These are phyloP conservation scores for Teratosphaeria pseudoeucalypti DNA, from an alignment of 2,329 filamentous ascomycete species.

Conservation along the genomic window DNA sequence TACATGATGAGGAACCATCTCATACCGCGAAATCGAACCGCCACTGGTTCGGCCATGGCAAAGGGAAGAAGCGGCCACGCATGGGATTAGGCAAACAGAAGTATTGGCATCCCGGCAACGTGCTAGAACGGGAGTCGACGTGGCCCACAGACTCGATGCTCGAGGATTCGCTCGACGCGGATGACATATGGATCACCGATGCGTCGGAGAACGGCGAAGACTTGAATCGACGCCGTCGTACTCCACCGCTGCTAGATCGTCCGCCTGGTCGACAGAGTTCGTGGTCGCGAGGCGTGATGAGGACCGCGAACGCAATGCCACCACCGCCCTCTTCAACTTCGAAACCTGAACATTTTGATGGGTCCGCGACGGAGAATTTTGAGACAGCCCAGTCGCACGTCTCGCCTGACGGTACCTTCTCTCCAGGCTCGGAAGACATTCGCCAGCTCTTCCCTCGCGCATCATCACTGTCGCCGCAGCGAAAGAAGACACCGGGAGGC, in stretches of 20 bases:
- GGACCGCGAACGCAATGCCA: constrained; percentile 3
- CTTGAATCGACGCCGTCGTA: neutral
- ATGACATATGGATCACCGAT: constrained; percentile 25
- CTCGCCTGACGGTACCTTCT: constrained; percentile 9
- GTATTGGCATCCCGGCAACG: constrained; percentile 5
- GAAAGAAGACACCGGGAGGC: neutral
- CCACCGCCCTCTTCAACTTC: neutral
- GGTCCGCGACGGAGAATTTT: constrained; percentile 12
- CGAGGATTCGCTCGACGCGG: constrained; percentile 8
- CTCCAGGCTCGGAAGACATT: constrained; percentile 15
- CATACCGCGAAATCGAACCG: neutral
- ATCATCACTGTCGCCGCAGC: constrained; percentile 15
- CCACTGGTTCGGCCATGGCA: neutral
- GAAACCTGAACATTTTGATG: constrained; percentile 3
- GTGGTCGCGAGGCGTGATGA: constrained; percentile 11
- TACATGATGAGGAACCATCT: neutral
- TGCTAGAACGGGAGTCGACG: constrained; percentile 4
- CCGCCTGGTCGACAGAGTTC: constrained; percentile 15
- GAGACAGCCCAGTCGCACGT: constrained; percentile 9
- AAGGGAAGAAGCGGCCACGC: neutral
- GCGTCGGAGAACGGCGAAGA: constrained; percentile 16
- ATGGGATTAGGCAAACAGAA: constrained; percentile 2
- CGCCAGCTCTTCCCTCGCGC: constrained; percentile 19
- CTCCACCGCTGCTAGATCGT: constrained; percentile 2
- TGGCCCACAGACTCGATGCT: constrained; percentile 16